Percentiles rank a stretch among this genome's conserved stretches.
Evolutionary conservation across 225 moss, liverwort and hornwort genomes (phyloP).

Genomic region (Neckera pumila): DNA sequence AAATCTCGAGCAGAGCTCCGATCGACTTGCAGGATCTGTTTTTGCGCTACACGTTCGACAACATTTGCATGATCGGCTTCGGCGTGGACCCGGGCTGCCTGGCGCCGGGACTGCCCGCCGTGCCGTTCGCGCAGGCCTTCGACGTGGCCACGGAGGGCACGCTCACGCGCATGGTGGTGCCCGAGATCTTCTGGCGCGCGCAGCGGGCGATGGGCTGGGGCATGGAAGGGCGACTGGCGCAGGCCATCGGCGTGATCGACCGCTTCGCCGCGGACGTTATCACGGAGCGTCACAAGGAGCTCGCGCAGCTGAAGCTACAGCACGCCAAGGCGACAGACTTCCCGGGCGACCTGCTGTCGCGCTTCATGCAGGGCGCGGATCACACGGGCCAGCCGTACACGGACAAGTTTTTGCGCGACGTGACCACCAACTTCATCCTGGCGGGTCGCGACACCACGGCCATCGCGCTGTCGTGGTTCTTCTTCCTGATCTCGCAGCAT

Average conservation of each 20-base stretch:
- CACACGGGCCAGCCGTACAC: constrained; percentile 17
- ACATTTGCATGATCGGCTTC: constrained; percentile 63
- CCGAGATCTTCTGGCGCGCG: constrained; percentile 34
- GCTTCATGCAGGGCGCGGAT: constrained; percentile 48
- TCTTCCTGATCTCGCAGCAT: constrained; percentile 48
- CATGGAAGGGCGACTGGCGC: constrained; percentile 26
- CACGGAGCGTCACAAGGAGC: constrained; percentile 39
- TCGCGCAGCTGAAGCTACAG: not conserved
- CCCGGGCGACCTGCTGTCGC: constrained; percentile 54
- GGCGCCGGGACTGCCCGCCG: constrained; percentile 28
- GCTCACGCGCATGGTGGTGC: constrained; percentile 23
- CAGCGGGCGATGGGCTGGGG: constrained; percentile 32
- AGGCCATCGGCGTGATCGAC: constrained; percentile 34
- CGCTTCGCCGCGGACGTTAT: constrained; percentile 47
- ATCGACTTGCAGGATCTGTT: constrained; percentile 59
- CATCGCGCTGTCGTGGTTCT: constrained; percentile 56
- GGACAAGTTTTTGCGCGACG: constrained; percentile 52
- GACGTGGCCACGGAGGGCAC: constrained; percentile 46
- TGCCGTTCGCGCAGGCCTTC: constrained; percentile 52
- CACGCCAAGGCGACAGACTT: constrained; percentile 1
- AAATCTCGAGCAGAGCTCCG: constrained; percentile 1
- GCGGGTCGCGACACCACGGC: constrained; percentile 62
- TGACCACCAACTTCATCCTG: constrained; percentile 52
- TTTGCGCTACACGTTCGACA: constrained; percentile 61
- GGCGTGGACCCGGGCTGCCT: constrained; percentile 62